These are phyloP conservation scores for Rubia balearica DNA, from an alignment of 305 asterid species.

Conservation along the genomic window DNA sequence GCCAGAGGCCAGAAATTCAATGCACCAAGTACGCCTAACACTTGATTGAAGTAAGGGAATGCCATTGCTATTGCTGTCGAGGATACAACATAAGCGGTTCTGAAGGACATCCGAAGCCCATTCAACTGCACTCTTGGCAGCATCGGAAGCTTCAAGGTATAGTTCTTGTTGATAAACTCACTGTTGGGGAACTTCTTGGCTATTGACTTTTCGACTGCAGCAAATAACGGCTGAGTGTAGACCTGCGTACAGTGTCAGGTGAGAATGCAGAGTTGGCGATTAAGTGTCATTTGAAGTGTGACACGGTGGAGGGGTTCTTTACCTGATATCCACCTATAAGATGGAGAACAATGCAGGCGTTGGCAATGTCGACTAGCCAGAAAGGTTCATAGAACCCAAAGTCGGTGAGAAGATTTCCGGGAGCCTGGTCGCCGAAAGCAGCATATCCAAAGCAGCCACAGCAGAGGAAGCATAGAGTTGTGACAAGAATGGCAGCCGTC, in stretches of 20 bases:
- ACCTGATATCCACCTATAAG: constrained; percentile 72
- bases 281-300: too few relatives aligned
- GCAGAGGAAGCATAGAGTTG: constrained; percentile 54
- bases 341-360: constrained; percentile 57
- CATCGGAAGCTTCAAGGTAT: constrained; percentile 13
- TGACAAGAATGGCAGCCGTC: constrained; percentile 33
- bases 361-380: constrained; percentile 64
- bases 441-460: constrained; percentile 72
- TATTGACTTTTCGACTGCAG: constrained; percentile 20
- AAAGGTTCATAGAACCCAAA: constrained; percentile 48
- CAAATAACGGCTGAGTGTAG: constrained; percentile 21
- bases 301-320: too few relatives aligned
- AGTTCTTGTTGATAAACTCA: constrained; percentile 7
- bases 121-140: constrained; percentile 14
- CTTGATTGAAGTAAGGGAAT: constrained; percentile 59
- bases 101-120: constrained; percentile 13
- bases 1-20: constrained; percentile 61
- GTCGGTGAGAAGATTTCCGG: constrained; percentile 58
- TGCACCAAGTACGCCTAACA: constrained; percentile 51
- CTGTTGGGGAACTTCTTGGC: constrained; percentile 17
- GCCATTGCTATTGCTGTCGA: constrained; percentile 39
- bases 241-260: constrained; percentile 6
- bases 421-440: constrained; percentile 59
- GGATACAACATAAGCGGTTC: constrained; percentile 46
- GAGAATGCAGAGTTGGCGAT: not conserved